Conservation (phyloP, 1,284 basidiomycete genomes). For the Pterulicium gracile region DNA sequence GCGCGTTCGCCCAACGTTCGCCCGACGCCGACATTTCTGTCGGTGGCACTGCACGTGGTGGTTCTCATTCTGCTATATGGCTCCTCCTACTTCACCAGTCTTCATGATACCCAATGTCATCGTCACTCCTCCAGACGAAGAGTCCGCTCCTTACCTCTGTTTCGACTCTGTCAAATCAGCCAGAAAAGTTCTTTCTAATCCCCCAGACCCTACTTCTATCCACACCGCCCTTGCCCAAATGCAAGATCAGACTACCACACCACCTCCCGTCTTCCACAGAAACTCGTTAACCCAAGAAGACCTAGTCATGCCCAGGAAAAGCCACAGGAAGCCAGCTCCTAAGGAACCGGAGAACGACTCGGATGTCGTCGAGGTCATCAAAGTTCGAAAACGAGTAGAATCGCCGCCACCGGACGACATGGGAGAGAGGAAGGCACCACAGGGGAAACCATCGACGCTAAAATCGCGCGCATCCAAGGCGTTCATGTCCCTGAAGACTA, state of each 20-base stretch:
- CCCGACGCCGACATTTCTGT: too few species aligned
- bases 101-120: background rate
- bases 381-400: background rate
- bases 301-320: background rate
- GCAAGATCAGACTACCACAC: background rate
- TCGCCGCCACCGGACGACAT: background rate
- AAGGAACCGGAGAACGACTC: background rate
- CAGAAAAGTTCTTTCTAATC: background rate
- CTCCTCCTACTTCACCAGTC: background rate
- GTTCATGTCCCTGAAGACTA: background rate
- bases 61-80: background rate
- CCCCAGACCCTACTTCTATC: background rate
- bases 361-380: background rate
- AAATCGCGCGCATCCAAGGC: background rate
- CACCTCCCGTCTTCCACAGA: background rate
- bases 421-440: background rate
- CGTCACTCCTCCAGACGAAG: background rate
- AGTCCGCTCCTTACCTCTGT: background rate
- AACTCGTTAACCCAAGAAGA: background rate
- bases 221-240: background rate
- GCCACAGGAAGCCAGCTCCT: background rate
- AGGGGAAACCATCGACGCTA: background rate
- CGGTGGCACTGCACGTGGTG: background rate
- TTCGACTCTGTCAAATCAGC: background rate
- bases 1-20: too few species aligned